Percentiles rank a stretch among this genome's conserved stretches.
These are phyloP conservation scores for Hawksworthiomyces lignivorus DNA, from an alignment of 2,329 filamentous ascomycete genomes.

Conservation along the genomic window DNA sequence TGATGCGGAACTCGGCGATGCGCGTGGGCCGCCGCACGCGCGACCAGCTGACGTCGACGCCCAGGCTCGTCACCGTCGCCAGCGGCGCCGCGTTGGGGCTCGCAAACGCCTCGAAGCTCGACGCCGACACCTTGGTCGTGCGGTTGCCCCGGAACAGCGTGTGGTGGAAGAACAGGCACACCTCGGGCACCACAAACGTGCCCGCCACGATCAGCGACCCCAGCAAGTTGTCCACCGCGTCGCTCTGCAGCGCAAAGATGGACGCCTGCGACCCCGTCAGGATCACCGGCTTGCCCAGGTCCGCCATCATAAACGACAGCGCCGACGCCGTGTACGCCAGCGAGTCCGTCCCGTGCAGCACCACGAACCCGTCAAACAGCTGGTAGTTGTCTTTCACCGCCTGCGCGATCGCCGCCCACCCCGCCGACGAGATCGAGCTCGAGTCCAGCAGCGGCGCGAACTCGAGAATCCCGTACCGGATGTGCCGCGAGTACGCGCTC, in stretches of 20 bases:
- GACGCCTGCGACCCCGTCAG: constrained; percentile 77
- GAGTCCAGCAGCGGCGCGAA: constrained; percentile 82
- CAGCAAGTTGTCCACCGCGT: constrained; percentile 84
- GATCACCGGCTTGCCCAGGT: constrained; percentile 85
- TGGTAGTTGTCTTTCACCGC: constrained; percentile 80
- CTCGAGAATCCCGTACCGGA: constrained; percentile 78
- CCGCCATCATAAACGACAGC: constrained; percentile 86
- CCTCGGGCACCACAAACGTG: constrained; percentile 87
- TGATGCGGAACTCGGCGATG: constrained; percentile 67
- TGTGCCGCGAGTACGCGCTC: constrained; percentile 70
- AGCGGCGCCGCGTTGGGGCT: constrained; percentile 81
- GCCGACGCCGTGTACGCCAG: constrained; percentile 84
- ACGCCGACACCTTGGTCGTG: constrained; percentile 79
- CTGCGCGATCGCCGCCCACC: constrained; percentile 77
- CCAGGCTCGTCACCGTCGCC: constrained; percentile 71
- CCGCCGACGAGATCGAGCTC: constrained; percentile 77
- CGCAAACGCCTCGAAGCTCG: constrained; percentile 78
- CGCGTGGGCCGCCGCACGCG: constrained; percentile 66
- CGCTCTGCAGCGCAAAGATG: constrained; percentile 84
- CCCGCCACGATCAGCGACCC: constrained; percentile 84
- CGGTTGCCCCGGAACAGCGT: constrained; percentile 83
- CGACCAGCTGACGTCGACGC: constrained; percentile 74
- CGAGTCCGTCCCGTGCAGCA: constrained; percentile 86
- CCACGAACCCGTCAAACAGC: constrained; percentile 82
- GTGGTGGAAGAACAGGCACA: constrained; percentile 90